Base-by-base conservation (phyloP, 1,284 basidiomycete genomes). In the Tylopilus sp. region DNA sequence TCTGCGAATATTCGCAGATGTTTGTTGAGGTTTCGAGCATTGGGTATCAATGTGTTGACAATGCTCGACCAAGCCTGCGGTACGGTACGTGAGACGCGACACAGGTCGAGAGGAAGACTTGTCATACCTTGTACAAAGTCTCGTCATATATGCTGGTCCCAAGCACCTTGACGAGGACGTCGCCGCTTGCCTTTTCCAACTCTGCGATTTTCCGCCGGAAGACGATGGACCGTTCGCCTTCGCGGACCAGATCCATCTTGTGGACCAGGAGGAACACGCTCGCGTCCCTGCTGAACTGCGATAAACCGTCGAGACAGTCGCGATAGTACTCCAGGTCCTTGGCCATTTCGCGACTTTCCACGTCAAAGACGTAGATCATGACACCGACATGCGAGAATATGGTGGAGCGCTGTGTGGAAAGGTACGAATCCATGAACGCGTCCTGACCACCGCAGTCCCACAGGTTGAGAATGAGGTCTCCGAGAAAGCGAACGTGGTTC, bases 401-500 rank as follows among this genome's bases (percentile, higher is more conserved):
- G 37, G 91, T 94, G 29, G 86, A 79, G 54, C 90, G 86, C 66
- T 97, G 92, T 0, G 88, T 84, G 33, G 86, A 85, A 54, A 98
- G 84, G 70, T 97, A 99, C 41, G 88, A 90, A 68, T 97, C 94
- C 84, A 98, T 94, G 76, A 97, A 99, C 13, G 92, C 84, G 61
- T 97, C 93, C 72, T 99, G 97, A 4, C 96, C 96, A 41, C 96
- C 96, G 59, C 96, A 98, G 71, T 99, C 97, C 95, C 96, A 98
- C 12, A 99, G 79, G 65, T 97, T 96, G 70, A 95, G 79, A 60
- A 91, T 84, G 59, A 97, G 84, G 67, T 94, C 91, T 16, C 93
- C 94, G 18, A 99, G 82, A 69, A 99, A 97, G 38, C 94, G 90
- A 53, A 99, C 92, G 62, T 97, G 93, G 56, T 95, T 96, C 65